These are phyloP conservation scores for Starmerella bacillaris DNA, from an alignment of 805 yeast species.

Conservation along the genomic window DNA sequence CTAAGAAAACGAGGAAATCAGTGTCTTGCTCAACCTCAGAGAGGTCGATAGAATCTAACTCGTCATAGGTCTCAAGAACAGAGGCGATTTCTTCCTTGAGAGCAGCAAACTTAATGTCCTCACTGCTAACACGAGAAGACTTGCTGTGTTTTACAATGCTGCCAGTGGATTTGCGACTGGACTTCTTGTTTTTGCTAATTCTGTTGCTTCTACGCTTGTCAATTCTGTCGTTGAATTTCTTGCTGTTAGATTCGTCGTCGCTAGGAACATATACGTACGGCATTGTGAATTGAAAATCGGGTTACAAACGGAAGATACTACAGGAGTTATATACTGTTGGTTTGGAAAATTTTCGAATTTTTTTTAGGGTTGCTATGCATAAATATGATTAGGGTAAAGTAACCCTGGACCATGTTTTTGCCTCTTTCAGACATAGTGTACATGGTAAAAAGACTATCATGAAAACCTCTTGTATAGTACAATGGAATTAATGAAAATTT, in stretches of 20 bases:
- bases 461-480: too few relatives aligned
- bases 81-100: constrained; percentile 18
- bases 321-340: constrained; percentile 6
- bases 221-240: constrained; percentile 6
- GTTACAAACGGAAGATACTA: background rate
- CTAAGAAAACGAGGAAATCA: constrained; percentile 14
- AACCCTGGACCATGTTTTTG: background rate
- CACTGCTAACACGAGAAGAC: constrained; percentile 2
- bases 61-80: constrained; percentile 16
- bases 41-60: constrained; percentile 17
- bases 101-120: constrained; percentile 8
- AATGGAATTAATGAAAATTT: too few relatives aligned
- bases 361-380: constrained; percentile 12
- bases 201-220: constrained; percentile 7
- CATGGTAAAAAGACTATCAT: too few relatives aligned
- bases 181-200: background rate
- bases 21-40: constrained; percentile 17
- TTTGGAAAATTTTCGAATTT: constrained; percentile 10
- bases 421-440: background rate
- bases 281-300: constrained; percentile 15
- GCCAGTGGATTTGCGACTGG: constrained; percentile 7
- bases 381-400: background rate
- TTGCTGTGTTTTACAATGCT: constrained; percentile 5
- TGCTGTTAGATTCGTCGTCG: constrained; percentile 14
- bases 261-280: constrained; percentile 20